Conservation (phyloP, 176 grass and related monocot genomes). For the Aechmea fasciata region DNA sequence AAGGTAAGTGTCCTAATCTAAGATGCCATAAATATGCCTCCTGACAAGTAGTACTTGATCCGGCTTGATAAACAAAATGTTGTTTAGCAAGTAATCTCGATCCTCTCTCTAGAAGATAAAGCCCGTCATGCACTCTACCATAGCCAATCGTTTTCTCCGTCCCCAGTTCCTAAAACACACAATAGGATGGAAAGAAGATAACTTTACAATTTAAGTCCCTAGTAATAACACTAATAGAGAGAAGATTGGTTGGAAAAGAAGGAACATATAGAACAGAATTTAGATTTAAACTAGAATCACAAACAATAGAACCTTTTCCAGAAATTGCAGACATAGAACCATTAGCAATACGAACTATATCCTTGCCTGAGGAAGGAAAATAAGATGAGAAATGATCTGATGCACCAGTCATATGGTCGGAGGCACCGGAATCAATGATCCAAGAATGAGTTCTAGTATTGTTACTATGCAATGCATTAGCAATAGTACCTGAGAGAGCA, state of each 20-base stretch:
- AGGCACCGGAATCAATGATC: not conserved
- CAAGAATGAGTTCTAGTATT: not conserved
- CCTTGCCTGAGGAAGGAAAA: not conserved
- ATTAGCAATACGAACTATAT: not conserved
- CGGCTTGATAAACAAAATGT: not conserved
- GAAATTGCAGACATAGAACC: not conserved
- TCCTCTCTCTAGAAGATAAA: not conserved
- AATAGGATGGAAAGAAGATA: not conserved
- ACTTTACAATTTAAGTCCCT: constrained; percentile 4
- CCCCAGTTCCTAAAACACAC: not conserved
- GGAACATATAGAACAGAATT: constrained; percentile 2
- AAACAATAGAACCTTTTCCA: not conserved
- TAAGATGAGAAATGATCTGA: not conserved
- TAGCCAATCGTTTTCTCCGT: not conserved
- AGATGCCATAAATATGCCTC: too few species aligned
- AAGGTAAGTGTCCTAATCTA: not conserved
- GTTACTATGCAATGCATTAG: not conserved
- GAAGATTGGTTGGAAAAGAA: not conserved
- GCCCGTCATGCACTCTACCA: not conserved
- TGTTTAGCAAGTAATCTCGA: not conserved
- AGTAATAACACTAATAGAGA: not conserved
- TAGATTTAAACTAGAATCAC: not conserved
- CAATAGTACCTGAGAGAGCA: not conserved
- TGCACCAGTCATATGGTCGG: not conserved
- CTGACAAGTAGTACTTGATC: not conserved